Percentiles rank a stretch among this genome's conserved stretches.
These are phyloP conservation scores for Suhomyces kilbournensis DNA, from an alignment of 805 yeast genomes.

Conservation along the genomic window DNA sequence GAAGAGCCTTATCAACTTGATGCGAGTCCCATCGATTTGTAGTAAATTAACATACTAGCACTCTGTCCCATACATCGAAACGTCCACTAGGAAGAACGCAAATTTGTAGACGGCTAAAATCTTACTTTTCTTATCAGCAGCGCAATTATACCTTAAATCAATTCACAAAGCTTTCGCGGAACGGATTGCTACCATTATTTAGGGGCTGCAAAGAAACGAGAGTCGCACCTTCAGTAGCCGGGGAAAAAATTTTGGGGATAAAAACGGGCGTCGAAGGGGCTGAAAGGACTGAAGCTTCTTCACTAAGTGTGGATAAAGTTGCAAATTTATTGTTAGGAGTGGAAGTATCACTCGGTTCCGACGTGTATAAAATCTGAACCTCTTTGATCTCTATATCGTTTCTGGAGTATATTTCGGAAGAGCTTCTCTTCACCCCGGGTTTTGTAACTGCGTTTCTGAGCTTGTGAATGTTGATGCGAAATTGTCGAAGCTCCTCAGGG, in stretches of 20 bases:
- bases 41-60: neutral
- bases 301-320: neutral
- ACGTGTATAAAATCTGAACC: neutral
- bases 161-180: neutral
- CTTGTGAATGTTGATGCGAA: constrained; percentile 40
- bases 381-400: neutral
- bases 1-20: neutral
- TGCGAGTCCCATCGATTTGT: neutral
- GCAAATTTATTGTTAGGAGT: neutral
- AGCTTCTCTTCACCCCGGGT: constrained; percentile 29
- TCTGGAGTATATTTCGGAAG: constrained; percentile 1
- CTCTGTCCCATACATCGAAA: neutral
- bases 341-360: neutral
- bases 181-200: neutral
- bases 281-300: neutral
- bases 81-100: neutral
- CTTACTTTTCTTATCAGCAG: neutral
- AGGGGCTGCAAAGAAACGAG: neutral
- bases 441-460: constrained; percentile 41
- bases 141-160: neutral
- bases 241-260: neutral
- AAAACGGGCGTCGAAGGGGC: neutral
- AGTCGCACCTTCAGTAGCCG: neutral
- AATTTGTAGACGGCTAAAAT: neutral
- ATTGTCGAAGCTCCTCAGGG: constrained; percentile 31